These are phyloP conservation scores for Daldinia eschscholtzii DNA, from an alignment of 2,329 filamentous ascomycete genomes.

Conservation along the genomic window DNA sequence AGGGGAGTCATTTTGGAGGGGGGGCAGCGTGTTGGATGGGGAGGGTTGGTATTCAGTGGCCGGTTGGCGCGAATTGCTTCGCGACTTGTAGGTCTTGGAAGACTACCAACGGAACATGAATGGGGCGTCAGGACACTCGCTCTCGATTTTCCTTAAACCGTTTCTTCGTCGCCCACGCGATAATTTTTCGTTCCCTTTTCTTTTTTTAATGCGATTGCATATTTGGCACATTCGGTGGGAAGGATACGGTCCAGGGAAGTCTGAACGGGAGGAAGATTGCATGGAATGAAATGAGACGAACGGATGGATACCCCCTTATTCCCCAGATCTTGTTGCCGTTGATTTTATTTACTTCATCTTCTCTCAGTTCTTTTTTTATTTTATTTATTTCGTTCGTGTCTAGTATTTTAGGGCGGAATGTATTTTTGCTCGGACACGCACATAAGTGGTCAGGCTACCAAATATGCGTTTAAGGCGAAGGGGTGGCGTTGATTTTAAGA, in stretches of 20 bases:
- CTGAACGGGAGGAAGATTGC: slow-evolving; percentile 50
- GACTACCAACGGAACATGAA: slow-evolving; percentile 46
- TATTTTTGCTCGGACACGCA: slow-evolving; percentile 36
- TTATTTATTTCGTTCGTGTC: slow-evolving; percentile 47
- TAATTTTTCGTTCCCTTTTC: slow-evolving; percentile 45
- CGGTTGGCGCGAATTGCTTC: slow-evolving; percentile 38
- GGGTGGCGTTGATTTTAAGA: slow-evolving; percentile 43
- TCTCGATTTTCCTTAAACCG: slow-evolving; percentile 54
- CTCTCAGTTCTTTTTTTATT: slow-evolving; percentile 9
- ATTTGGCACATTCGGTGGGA: slow-evolving; percentile 43
- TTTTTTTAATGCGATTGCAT: slow-evolving; percentile 47
- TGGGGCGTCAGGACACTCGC: slow-evolving; percentile 53
- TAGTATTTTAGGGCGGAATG: slow-evolving; percentile 48
- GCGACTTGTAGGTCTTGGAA: slow-evolving; percentile 29
- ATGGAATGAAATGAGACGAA: slow-evolving; percentile 53
- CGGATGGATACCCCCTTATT: slow-evolving; percentile 54
- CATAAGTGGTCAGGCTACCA: slow-evolving; percentile 50
- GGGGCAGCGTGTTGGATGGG: slow-evolving; percentile 46
- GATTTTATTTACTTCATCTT: slow-evolving; percentile 23
- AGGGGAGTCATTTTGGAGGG: slow-evolving; percentile 48
- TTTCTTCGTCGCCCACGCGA: slow-evolving; percentile 53
- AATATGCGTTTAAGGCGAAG: slow-evolving; percentile 39
- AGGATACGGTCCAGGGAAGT: slow-evolving; percentile 42
- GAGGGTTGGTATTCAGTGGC: slow-evolving; percentile 36
- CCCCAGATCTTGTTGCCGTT: slow-evolving; percentile 46